These are phyloP conservation scores for Cercospora janseana DNA, from an alignment of 2,329 filamentous ascomycete genomes.

Conservation along the genomic window DNA sequence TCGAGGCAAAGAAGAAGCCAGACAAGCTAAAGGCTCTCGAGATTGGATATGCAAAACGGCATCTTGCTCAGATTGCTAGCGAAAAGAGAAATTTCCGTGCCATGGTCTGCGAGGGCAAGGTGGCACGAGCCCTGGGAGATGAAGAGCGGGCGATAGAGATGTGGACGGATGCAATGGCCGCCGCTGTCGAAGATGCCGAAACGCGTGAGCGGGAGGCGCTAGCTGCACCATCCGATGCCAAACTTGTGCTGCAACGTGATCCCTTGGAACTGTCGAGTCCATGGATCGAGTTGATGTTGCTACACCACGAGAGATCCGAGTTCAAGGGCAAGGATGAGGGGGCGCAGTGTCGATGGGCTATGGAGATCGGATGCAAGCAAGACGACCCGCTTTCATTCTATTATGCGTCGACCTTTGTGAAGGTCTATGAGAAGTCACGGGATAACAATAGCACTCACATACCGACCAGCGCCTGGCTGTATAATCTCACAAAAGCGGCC, in stretches of 20 bases:
- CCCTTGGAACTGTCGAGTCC: constrained; percentile 31
- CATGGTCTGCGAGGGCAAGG: constrained; percentile 35
- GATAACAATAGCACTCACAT: constrained; percentile 25
- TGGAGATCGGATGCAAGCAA: constrained; percentile 39
- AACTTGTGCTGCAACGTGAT: constrained; percentile 9
- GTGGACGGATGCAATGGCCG: constrained; percentile 31
- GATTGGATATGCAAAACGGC: constrained; percentile 22
- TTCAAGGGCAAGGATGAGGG: constrained; percentile 18
- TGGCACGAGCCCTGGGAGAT: constrained; percentile 28
- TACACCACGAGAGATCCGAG: constrained; percentile 23
- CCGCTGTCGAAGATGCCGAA: constrained; percentile 22
- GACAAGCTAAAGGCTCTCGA: constrained; percentile 19
- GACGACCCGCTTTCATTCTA: constrained; percentile 48
- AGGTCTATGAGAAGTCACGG: too few relatives aligned
- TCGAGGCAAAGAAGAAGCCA: constrained; percentile 19
- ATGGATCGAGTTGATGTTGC: constrained; percentile 35
- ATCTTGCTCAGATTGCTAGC: constrained; percentile 28
- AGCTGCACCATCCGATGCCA: neutral
- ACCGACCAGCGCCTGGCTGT: constrained; percentile 42
- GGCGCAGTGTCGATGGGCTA: constrained; percentile 34
- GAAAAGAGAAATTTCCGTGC: constrained; percentile 27
- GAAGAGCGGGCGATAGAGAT: constrained; percentile 30
- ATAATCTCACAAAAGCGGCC: constrained; percentile 48
- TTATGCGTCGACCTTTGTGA: constrained; percentile 31
- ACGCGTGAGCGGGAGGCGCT: constrained; percentile 4